These are phyloP conservation scores for Lactarius sp. DNA, from an alignment of 768 basidiomycete genomes.

Conservation along the genomic window DNA sequence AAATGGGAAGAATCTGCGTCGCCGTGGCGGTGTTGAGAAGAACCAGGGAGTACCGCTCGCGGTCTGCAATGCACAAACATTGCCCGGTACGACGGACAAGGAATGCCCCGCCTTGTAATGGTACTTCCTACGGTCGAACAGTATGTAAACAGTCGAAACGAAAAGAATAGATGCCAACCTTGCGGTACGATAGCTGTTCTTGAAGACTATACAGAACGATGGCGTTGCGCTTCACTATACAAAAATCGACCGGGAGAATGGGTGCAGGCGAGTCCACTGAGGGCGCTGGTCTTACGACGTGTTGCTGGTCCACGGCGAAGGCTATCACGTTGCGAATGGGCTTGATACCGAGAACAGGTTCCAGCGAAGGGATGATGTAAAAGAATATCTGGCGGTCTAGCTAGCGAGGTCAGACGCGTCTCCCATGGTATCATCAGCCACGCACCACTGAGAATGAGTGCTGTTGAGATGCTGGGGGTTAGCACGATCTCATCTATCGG, in stretches of 20 bases:
- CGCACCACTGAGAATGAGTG: constrained; percentile 71
- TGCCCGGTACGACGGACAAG: constrained; percentile 59
- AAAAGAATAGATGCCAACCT: constrained; percentile 39
- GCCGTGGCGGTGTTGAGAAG: constrained; percentile 69
- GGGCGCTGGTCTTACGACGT: constrained; percentile 49
- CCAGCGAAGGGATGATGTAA: constrained; percentile 75
- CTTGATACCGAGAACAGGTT: constrained; percentile 62
- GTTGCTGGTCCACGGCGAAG: constrained; percentile 78
- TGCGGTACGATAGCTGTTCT: constrained; percentile 57
- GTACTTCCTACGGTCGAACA: constrained; percentile 55
- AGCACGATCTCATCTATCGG: constrained; percentile 78
- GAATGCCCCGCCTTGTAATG: constrained; percentile 52
- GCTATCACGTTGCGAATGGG: constrained; percentile 77
- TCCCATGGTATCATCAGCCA: constrained; percentile 22
- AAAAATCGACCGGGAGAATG: constrained; percentile 60
- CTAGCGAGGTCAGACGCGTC: constrained; percentile 4
- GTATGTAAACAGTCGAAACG: constrained; percentile 3
- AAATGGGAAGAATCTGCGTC: constrained; percentile 72
- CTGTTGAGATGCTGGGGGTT: constrained; percentile 67
- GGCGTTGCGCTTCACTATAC: constrained; percentile 60
- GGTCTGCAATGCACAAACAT: constrained; percentile 70
- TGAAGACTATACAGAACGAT: constrained; percentile 63
- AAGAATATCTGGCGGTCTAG: constrained; percentile 66
- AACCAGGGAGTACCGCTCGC: constrained; percentile 68
- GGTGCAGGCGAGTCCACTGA: constrained; percentile 35